Evolutionary conservation across 768 basidiomycete genomes (phyloP), one percentile per base, ranked within the genome.

Genomic region (Lactarius tabidus): DNA sequence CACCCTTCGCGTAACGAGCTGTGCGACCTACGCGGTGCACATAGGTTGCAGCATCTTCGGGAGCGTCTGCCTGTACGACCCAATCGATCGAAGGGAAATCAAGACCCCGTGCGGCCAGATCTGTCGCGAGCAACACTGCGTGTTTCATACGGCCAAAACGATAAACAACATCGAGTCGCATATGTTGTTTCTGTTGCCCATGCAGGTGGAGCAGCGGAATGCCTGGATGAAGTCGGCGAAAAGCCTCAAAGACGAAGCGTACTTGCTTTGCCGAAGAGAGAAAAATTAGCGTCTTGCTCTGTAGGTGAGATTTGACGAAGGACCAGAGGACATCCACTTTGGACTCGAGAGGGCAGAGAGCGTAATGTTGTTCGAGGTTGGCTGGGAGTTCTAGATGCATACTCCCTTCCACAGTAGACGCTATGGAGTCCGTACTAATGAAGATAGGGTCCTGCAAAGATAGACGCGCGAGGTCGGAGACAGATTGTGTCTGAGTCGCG

Each of bases 1-100:
- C 97, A 36, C 89, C 86, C 67, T 89, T 89, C 73, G 95, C 89
- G 72, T 98, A 98, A 57, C 96, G 80, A 53, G 96, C 96, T 18
- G 96, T 99, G 54, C 96, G 83, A 0, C 96, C 96, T 2, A 99
- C 95, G 35, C 96, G 87, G 74, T 99, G 96, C 45, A 99, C 93
- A 74, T 99, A 98, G 14, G 95, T 99, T 56, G 97, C 95, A 6
- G 90, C 93, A 72, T 99, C 96, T 77, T 99, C 96, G 0, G 96
- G 96, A 3, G 92, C 93, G 75, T 99, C 96, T 15, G 95, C 78
- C 74, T 99, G 96, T 33, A 99, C 73, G 1, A 99, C 96, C 96
- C 96, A 98, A 75, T 97, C 93, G 26, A 99, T 88, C 0, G 91
- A 84, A 5, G 97, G 96, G 77, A 99, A 99, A 77, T 99, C 96